Base-by-base conservation (phyloP, 106 monocot genomes). In the Alisma plantagoaquatica region DNA sequence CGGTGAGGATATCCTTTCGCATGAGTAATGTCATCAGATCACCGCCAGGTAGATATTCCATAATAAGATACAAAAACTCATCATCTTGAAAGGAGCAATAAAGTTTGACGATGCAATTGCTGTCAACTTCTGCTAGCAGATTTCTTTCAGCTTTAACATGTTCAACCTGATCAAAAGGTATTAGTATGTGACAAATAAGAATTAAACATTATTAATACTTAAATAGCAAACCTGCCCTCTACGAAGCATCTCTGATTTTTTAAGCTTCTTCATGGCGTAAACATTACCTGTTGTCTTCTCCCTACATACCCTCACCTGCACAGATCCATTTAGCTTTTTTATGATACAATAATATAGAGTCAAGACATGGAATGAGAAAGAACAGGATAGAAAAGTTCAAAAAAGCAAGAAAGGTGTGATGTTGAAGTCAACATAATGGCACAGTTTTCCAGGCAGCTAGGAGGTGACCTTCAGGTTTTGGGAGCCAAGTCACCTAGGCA, bases 21-120 rank as follows among this genome's bases (percentile, higher is more conserved):
- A 93, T 93, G 12, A 93, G 82, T 53, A 94, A 57, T 9, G 88
- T 94, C 94, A 94, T 94, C 80, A 94, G 67, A 56, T 94, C 94
- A 33, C 94, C 88, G 54, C 94, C 94, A 33, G 94, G 80, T 53
- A 94, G 70, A 47, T 93, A 93, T 59, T 93, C 93, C 87, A 93
- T 93, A 41, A 93, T 80, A 28, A 93, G 77, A 60, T 93, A 93
- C 46, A 87, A 64, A 48, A 77, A 93, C 22, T 83, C 87, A 16
- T 72, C 69, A 61, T 90, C 90, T 72, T 80, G 85, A 42, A 80
- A 85, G 17, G 85, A 85, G 50, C 66, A 85, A 56, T 70, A 85
- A 33, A 79, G 66, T 32, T 76, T 85, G n/a, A 80, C 86, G 16
- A 80, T 86, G 31, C 77, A 80, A 32, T 66, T 67, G 51, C 73